Base-by-base conservation (phyloP, 1,284 basidiomycete genomes). In the Cystobasidium slooffiae region DNA sequence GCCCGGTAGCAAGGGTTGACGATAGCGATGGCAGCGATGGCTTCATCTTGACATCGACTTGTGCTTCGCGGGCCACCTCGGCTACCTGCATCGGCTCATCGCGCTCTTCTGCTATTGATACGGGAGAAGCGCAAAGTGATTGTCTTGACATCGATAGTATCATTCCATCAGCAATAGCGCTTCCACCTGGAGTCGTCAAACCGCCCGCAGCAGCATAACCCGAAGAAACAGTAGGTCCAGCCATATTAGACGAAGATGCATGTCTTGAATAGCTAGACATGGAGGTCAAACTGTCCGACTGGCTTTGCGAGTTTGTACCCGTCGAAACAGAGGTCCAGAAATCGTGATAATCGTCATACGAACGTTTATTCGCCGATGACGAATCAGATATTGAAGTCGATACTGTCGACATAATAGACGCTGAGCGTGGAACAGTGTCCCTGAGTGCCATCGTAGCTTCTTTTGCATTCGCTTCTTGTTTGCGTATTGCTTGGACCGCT, bases 261-360 rank as follows among this genome's bases (percentile, higher is more conserved):
- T 9, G 37, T 24, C 37, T 16, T 46, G 14, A 37, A 43, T 66
- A 66, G 39, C 64, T 66, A n/a, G 64, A 66, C 41, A 66, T 43
- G 12, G 64, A 66, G 24, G 64, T 66, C 20, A 52, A 22, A 66
- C 64, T 66, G 43, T 66, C 64, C 16, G 64, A 66, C 22, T 66
- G 64, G 43, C 62, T 65, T 65, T 65, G 62, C 9, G 62, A 65
- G 31, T 47, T 52, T 18, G 64, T 18, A 51, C 20, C 31, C 5
- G 31, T 51, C 14, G 47, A 63, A 31, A 10, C 44, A 39, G 64
- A 66, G 39, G 47, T 66, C 64, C 64, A 66, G 18, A 53, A 51
- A 43, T 66, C 64, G 46, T 66, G 20, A 43, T 66, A 66, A 39
- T 66, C 64, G 41, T 66, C 64, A 31, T 53, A 66, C 16, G 64